phyloP scores from a whole-genome alignment of 345 rosid genomes.

The Physaria fendleri region DNA sequence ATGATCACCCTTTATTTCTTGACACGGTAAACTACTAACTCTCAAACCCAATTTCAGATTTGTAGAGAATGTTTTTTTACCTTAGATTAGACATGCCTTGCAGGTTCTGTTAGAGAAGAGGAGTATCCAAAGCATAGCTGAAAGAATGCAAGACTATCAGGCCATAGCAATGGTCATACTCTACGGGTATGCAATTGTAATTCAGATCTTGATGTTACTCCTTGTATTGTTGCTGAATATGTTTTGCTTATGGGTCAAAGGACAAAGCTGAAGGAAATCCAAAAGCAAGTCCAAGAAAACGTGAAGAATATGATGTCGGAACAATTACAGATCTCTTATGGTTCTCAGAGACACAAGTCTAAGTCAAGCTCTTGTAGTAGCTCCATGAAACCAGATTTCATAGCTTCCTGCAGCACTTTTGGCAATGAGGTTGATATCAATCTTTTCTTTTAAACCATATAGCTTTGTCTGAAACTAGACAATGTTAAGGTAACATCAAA shows the following conservation, averaged over 20 bases:
- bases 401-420: constrained; percentile 78
- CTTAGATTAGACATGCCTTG: not conserved
- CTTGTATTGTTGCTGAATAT: constrained; percentile 10
- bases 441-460: not conserved
- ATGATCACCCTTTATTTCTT: constrained; percentile 65
- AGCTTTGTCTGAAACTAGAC: not conserved
- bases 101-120: constrained; percentile 72
- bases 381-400: constrained; percentile 44
- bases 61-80: not conserved
- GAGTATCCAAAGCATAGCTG: constrained; percentile 36
- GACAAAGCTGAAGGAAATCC: constrained; percentile 62
- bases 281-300: constrained; percentile 60
- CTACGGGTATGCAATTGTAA: constrained; percentile 45
- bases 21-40: constrained; percentile 55
- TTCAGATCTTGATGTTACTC: not conserved
- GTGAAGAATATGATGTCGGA: constrained; percentile 75
- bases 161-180: constrained; percentile 79
- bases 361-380: constrained; percentile 22
- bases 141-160: constrained; percentile 71
- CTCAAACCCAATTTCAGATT: not conserved
- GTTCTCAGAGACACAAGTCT: constrained; percentile 20
- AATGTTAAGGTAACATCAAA: not conserved
- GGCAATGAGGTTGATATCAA: constrained; percentile 56
- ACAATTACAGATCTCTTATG: constrained; percentile 47
- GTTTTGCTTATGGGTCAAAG: constrained; percentile 35